phyloP scores from a whole-genome alignment of 176 grass and related monocot species.

The Rhipidocladum racemiflorum region DNA sequence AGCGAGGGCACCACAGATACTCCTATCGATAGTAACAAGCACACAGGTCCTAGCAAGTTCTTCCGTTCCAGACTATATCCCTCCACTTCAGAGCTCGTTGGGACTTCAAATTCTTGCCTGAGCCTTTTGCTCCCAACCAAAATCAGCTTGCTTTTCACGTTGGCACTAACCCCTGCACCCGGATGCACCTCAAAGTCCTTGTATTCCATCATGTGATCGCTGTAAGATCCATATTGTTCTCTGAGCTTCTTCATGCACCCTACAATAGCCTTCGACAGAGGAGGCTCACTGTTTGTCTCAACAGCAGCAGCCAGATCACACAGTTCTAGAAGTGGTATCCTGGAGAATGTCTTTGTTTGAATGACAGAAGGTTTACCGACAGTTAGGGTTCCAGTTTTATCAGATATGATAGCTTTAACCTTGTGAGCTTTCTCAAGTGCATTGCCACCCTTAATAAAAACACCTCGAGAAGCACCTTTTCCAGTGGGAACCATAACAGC shows the following conservation, averaged over 20 bases:
- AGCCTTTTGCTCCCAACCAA: slow-evolving; percentile 91
- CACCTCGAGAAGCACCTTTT: slow-evolving; percentile 92
- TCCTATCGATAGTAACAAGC: slow-evolving; percentile 68
- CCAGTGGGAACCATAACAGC: slow-evolving; percentile 99
- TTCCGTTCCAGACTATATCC: slow-evolving; percentile 62
- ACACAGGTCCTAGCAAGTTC: slow-evolving; percentile 81
- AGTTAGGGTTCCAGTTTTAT: slow-evolving; percentile 97
- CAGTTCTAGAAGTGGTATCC: slow-evolving; percentile 63
- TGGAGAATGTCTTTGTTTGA: slow-evolving; percentile 82
- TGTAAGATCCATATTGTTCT: slow-evolving; percentile 64
- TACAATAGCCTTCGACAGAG: slow-evolving; percentile 85
- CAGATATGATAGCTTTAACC: slow-evolving; percentile 87
- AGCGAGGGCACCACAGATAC: slow-evolving; percentile 70
- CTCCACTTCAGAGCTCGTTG: slow-evolving; percentile 55
- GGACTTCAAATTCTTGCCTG: slow-evolving; percentile 71
- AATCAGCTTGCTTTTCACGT: slow-evolving; percentile 61
- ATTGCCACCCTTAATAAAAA: slow-evolving; percentile 96
- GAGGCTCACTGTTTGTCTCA: slow-evolving; percentile 95
- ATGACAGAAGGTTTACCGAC: slow-evolving; percentile 87
- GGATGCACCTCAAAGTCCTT: slow-evolving; percentile 92
- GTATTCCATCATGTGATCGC: slow-evolving; percentile 55
- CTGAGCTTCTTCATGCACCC: slow-evolving; percentile 73
- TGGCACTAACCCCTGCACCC: slow-evolving; percentile 75
- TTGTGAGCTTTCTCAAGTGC: slow-evolving; percentile 98
- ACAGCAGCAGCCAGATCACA: slow-evolving; percentile 83